Conservation (phyloP, 805 yeast species). For the Nakazawaea wyomingensis region DNA sequence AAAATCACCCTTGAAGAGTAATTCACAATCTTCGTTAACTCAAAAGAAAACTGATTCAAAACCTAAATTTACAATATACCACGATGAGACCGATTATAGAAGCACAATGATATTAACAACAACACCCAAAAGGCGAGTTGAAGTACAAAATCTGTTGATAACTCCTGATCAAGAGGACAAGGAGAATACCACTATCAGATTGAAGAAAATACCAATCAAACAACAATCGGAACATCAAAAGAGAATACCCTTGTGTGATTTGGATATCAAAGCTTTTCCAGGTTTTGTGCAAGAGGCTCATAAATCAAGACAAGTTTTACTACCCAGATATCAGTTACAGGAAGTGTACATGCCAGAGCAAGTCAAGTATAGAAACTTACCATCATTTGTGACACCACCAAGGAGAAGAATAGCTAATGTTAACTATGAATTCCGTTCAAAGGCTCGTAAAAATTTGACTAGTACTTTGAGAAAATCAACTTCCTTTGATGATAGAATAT, state of each 20-base stretch:
- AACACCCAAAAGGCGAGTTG: not conserved
- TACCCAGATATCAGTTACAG: conserved; percentile 9
- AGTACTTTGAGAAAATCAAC: not conserved
- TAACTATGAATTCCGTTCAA: conserved; percentile 1
- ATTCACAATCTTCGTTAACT: conserved; percentile 1
- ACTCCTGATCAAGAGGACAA: conserved; percentile 24
- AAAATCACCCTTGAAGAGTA: conserved; percentile 7
- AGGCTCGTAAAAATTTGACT: not conserved
- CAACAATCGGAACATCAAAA: not conserved
- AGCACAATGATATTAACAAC: not conserved
- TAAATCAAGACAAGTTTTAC: not conserved
- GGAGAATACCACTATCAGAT: conserved; percentile 7
- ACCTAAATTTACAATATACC: conserved; percentile 10
- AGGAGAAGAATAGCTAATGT: conserved; percentile 1
- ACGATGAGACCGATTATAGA: conserved; percentile 11
- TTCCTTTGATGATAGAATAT: conserved; percentile 8
- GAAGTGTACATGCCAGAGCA: conserved; percentile 4
- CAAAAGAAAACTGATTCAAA: no score
- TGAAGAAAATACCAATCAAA: not conserved
- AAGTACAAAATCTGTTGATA: conserved; percentile 19
- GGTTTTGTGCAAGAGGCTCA: conserved; percentile 12
- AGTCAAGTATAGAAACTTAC: conserved; percentile 2
- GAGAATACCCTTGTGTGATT: conserved; percentile 12
- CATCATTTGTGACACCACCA: conserved; percentile 12
- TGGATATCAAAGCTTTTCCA: conserved; percentile 12